Evolutionary conservation across 345 rosid species (phyloP).

Genomic region (Aethionema arabicum): DNA sequence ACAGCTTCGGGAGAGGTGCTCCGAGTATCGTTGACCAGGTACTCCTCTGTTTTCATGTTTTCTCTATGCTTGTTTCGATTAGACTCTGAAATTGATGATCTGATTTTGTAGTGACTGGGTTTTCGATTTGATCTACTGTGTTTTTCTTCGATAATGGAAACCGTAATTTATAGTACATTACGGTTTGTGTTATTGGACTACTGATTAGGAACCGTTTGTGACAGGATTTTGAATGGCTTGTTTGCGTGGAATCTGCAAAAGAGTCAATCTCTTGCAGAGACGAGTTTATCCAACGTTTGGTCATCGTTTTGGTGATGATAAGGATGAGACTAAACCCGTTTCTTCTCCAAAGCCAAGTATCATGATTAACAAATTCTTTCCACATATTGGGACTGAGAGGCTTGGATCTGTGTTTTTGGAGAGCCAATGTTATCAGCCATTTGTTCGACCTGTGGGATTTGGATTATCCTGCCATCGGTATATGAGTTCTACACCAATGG

Average conservation of each 20-base stretch:
- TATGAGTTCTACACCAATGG: slow-evolving; percentile 40
- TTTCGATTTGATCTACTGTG: not conserved
- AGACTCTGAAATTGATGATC: too few relatives aligned
- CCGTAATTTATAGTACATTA: not conserved
- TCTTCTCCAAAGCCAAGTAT: not conserved
- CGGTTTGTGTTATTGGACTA: not conserved
- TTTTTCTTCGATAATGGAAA: not conserved
- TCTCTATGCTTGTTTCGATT: too few relatives aligned
- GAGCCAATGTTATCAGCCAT: slow-evolving; percentile 22
- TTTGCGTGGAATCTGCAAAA: slow-evolving; percentile 35
- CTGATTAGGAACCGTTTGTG: not conserved
- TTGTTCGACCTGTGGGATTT: slow-evolving; percentile 19
- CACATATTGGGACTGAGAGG: slow-evolving; percentile 14
- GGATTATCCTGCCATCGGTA: slow-evolving; percentile 38
- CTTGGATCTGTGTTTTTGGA: slow-evolving; percentile 28
- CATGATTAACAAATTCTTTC: slow-evolving; percentile 11
- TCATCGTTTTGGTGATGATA: slow-evolving; percentile 27
- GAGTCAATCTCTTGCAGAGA: slow-evolving; percentile 35
- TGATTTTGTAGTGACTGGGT: too few relatives aligned
- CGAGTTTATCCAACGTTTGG: slow-evolving; percentile 39
- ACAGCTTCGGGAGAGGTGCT: too few relatives aligned
- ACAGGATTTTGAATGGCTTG: slow-evolving; percentile 41
- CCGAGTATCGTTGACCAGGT: too few relatives aligned
- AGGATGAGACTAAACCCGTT: slow-evolving; percentile 22
- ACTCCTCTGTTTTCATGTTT: too few relatives aligned